Conservation (phyloP, 2,329 filamentous ascomycete genomes). For the Phialophora chinensis region DNA sequence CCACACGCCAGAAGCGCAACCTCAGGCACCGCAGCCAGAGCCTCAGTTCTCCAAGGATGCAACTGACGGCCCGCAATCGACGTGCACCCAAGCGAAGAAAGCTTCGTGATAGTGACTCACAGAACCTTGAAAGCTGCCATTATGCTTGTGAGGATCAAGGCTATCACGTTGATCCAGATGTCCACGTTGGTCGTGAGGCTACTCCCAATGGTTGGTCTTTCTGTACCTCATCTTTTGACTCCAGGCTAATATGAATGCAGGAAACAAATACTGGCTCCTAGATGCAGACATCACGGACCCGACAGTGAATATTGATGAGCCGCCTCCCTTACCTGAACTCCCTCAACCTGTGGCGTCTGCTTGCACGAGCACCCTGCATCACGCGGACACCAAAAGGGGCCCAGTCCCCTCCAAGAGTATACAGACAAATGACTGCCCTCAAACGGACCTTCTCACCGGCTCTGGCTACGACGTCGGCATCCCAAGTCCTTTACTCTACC, state of each 20-base stretch:
- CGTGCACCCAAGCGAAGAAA: constrained; percentile 16
- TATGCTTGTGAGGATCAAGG: constrained; percentile 26
- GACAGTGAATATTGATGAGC: constrained; percentile 8
- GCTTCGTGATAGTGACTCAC: constrained; percentile 25
- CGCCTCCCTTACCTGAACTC: not conserved
- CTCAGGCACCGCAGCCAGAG: not conserved
- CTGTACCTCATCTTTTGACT: not conserved
- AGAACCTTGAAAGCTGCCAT: constrained; percentile 26
- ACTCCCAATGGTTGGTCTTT: not conserved
- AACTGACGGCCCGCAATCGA: not conserved
- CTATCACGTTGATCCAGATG: constrained; percentile 31
- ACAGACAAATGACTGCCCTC: not conserved
- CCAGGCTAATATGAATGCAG: constrained; percentile 4
- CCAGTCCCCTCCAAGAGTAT: not conserved
- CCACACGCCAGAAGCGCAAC: constrained; percentile 11
- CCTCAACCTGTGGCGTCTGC: not conserved
- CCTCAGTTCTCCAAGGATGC: not conserved
- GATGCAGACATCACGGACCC: constrained; percentile 10
- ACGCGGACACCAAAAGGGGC: not conserved
- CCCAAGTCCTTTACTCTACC: constrained; percentile 37
- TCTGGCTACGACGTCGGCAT: constrained; percentile 23
- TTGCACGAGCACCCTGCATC: not conserved
- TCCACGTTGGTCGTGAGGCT: constrained; percentile 17
- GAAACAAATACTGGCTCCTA: not conserved
- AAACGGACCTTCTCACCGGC: not conserved